These are phyloP conservation scores for Cenchrus fungigraminus DNA, from an alignment of 176 grass and related monocot species.

Conservation along the genomic window DNA sequence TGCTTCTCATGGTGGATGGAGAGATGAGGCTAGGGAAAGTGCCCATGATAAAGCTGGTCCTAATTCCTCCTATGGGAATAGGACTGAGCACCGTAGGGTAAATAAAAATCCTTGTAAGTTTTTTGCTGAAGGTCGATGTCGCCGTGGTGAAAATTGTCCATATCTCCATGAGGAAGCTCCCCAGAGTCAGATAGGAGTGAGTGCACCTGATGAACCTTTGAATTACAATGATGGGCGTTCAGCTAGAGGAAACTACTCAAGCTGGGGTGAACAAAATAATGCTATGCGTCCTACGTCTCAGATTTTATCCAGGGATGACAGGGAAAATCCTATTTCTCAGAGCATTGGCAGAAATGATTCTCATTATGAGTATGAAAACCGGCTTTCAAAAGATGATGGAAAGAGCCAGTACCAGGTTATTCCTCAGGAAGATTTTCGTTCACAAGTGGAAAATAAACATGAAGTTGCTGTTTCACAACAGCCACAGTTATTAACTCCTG, in stretches of 20 bases:
- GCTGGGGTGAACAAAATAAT: slow-evolving; percentile 51
- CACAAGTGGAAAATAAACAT: slow-evolving; percentile 41
- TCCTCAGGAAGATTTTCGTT: slow-evolving; percentile 44
- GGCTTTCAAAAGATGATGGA: slow-evolving; percentile 45
- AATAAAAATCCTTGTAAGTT: slow-evolving; percentile 81
- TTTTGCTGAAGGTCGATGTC: slow-evolving; percentile 83
- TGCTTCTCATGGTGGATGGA: slow-evolving; percentile 69
- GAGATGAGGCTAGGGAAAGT: slow-evolving; percentile 62
- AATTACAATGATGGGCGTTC: slow-evolving; percentile 36
- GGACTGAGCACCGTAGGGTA: slow-evolving; percentile 56
- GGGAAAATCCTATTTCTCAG: slow-evolving; percentile 43
- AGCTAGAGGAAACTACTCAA: slow-evolving; percentile 46
- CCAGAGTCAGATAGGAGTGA: slow-evolving; percentile 45
- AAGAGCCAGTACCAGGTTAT: slow-evolving; percentile 44
- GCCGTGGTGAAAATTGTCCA: slow-evolving; percentile 69
- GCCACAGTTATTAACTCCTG: slow-evolving; percentile 23
- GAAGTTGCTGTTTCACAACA: slow-evolving; percentile 46
- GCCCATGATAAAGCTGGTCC: slow-evolving; percentile 52
- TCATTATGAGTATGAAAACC: slow-evolving; percentile 40
- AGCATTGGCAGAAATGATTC: slow-evolving; percentile 45
- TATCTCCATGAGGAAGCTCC: slow-evolving; percentile 74
- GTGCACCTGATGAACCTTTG: slow-evolving; percentile 47
- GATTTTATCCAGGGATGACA: slow-evolving; percentile 47
- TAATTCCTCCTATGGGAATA: slow-evolving; percentile 65
- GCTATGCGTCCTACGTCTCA: slow-evolving; percentile 42